Conservation (phyloP, 2,329 filamentous ascomycete genomes). For the Penicillium olsonii region DNA sequence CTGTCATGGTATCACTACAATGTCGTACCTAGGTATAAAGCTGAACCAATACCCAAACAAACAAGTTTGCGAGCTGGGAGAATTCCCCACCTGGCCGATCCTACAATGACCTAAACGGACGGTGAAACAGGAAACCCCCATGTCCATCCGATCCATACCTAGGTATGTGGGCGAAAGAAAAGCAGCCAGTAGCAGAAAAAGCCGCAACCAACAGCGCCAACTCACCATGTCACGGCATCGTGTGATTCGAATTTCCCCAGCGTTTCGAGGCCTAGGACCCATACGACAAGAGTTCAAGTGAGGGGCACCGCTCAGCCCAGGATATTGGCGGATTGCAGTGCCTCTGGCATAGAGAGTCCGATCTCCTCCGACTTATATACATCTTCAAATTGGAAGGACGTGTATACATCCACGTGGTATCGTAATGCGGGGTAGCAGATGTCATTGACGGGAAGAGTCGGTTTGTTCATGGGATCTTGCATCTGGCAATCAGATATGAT, state of each 20-base stretch:
- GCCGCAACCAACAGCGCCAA: slow-evolving; percentile 3
- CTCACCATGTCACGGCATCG: not conserved
- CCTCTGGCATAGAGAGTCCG: too few species aligned
- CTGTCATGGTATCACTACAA: not conserved
- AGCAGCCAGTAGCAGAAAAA: not conserved
- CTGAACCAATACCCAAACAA: not conserved
- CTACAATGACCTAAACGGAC: not conserved
- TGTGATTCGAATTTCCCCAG: not conserved
- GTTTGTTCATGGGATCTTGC: not conserved
- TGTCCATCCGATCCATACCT: not conserved
- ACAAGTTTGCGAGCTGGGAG: not conserved
- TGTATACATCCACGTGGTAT: not conserved
- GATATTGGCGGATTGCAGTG: not conserved
- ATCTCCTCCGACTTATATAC: not conserved
- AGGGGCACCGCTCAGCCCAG: not conserved
- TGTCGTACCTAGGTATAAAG: not conserved
- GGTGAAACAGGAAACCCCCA: not conserved
- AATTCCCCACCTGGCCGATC: not conserved
- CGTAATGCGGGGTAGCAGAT: not conserved
- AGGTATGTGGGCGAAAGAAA: not conserved
- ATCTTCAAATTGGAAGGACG: slow-evolving; percentile 3
- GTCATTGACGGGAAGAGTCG: not conserved
- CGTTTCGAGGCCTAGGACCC: not conserved
- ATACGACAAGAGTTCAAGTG: too few species aligned
- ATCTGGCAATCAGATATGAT: not conserved